Evolutionary conservation across 352 stramenopile genomes (phyloP).

Genomic region (Phytophthora citrophthora): DNA sequence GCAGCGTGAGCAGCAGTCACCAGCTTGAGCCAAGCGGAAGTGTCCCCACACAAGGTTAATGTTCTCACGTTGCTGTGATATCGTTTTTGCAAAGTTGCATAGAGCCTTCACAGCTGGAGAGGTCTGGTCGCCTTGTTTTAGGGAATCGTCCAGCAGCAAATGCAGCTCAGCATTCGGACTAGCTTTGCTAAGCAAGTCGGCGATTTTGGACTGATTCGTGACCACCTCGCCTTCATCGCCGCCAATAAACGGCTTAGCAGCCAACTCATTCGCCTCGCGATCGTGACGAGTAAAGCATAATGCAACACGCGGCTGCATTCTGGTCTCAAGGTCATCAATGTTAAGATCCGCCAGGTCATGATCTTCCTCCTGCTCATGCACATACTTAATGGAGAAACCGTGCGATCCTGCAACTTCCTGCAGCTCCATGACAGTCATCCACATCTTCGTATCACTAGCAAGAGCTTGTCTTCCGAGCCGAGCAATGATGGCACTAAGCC

Average conservation of each 20-base stretch:
- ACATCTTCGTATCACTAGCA: constrained; percentile 24
- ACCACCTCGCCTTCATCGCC: constrained; percentile 61
- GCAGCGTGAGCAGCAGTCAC: constrained; percentile 70
- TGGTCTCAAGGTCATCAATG: constrained; percentile 1
- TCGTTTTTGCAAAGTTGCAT: constrained; percentile 13
- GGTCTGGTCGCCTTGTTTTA: constrained; percentile 29
- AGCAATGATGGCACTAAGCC: constrained; percentile 28
- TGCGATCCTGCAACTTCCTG: constrained; percentile 26
- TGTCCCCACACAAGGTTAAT: constrained; percentile 41
- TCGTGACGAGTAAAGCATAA: constrained; percentile 69
- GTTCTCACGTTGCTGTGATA: constrained; percentile 25
- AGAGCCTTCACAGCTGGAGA: constrained; percentile 31
- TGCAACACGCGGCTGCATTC: constrained; percentile 26
- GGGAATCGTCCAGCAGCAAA: constrained; percentile 78
- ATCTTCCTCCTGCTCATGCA: constrained; percentile 39
- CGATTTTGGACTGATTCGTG: constrained; percentile 27
- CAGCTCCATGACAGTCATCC: constrained; percentile 41
- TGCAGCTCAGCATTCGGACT: constrained; percentile 32
- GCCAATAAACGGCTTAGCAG: constrained; percentile 73
- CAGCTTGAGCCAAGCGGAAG: constrained; percentile 70
- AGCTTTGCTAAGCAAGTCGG: constrained; percentile 25
- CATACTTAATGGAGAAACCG: constrained; percentile 41
- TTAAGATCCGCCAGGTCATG: constrained; percentile 14
- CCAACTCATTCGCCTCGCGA: constrained; percentile 70
- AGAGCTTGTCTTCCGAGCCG: constrained; percentile 24